Conservation (phyloP, 2,329 filamentous ascomycete species). For the Arachnomyces sp. region DNA sequence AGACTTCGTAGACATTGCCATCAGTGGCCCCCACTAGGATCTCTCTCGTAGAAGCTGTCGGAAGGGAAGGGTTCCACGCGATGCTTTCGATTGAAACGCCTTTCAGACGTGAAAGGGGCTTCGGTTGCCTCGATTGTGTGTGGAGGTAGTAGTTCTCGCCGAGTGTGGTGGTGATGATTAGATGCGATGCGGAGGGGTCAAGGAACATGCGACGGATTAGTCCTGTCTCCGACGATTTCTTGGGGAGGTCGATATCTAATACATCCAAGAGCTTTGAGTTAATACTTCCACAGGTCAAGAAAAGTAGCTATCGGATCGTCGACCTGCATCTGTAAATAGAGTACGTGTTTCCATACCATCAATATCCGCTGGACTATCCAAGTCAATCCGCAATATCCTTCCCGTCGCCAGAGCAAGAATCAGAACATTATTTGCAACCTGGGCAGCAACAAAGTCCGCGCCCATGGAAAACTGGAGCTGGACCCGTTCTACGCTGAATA, state of each 20-base stretch:
- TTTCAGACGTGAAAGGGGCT: constrained; percentile 70
- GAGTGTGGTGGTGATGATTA: constrained; percentile 81
- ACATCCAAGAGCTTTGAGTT: not conserved
- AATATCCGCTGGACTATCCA: constrained; percentile 89
- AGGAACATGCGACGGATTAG: constrained; percentile 95
- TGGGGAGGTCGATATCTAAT: constrained; percentile 89
- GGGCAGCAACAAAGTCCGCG: constrained; percentile 89
- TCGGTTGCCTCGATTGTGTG: constrained; percentile 82
- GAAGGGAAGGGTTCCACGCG: constrained; percentile 88
- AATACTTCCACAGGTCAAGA: not conserved
- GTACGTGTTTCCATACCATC: constrained; percentile 54
- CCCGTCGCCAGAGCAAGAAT: constrained; percentile 86
- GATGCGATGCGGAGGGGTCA: constrained; percentile 89
- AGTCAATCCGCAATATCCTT: constrained; percentile 84
- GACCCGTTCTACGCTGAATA: constrained; percentile 90
- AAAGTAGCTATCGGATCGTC: too few relatives aligned
- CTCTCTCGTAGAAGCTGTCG: constrained; percentile 88
- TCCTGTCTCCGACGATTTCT: constrained; percentile 82
- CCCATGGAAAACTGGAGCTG: constrained; percentile 91
- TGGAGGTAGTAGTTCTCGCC: constrained; percentile 98
- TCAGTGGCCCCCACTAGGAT: constrained; percentile 88
- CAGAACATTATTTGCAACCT: constrained; percentile 95
- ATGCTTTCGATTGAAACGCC: constrained; percentile 81
- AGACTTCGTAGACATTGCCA: constrained; percentile 89
- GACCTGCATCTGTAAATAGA: too few relatives aligned